Evolutionary conservation across 305 asterid genomes (phyloP), one percentile per base, ranked within the genome.

Genomic region (Fraxinus nigra): DNA sequence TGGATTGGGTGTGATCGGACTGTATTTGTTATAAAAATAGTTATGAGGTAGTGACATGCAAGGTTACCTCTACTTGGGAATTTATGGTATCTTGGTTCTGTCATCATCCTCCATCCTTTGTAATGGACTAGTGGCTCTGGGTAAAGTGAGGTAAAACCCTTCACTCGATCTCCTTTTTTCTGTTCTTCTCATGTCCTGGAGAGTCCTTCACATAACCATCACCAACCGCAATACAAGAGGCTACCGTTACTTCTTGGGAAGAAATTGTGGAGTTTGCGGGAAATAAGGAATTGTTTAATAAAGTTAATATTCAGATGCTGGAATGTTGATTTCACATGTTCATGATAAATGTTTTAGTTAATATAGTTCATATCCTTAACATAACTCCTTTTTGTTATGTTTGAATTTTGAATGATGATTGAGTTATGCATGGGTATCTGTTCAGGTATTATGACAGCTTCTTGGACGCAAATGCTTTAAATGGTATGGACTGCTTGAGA

Each of bases 391-490:
- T 80, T 48, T 83, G 54, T 78, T 63, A 51, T 81, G 82, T 46
- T 80, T 78, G 85, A 14, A 63, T 79, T 74, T 83, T 84, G 86
- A 80, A 72, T 89, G 85, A 86, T 90, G 89, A 81, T 89, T 89
- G 78, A 83, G 85, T 78, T 84, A 81, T 88, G 80, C 79, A 84
- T 86, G 88, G 83, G 82, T 87, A 88, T 87, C 85, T 92, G 93
- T 92, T 92, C 97, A 93, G 97, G 97, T 93, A 82, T 88, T 85
- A 87, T 89, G 90, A 91, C 93, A 93, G 97, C 95, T 90, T 89
- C 92, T 92, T 93, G 91, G 97, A 80, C 88, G 95, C 93, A 89
- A 89, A 85, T 92, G 96, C 92, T 88, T 92, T 93, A 89, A 88
- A 89, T 93, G 96, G 91, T 92, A 84, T 90, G 94, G 94, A 86